Base-by-base conservation (phyloP, 805 yeast species). In the Myxozyma monticola region DNA sequence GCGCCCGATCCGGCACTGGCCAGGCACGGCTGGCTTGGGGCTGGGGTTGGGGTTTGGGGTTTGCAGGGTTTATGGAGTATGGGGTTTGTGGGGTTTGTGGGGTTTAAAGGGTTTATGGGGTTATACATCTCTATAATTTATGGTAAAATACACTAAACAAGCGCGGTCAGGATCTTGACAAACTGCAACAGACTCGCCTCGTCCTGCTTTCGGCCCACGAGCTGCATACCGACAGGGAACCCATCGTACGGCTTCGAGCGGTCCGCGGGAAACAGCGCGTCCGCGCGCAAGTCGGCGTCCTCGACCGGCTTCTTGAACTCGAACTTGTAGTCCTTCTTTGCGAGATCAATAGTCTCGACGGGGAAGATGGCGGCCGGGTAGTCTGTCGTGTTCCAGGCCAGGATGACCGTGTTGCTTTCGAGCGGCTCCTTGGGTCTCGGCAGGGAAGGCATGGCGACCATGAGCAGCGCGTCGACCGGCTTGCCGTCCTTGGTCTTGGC, bases 401-500 rank as follows among this genome's bases (percentile, higher is more conserved):
- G 33, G 20, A 56, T 53, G 36, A 38, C 37, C 4, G 40, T 36
- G 44, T 54, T 53, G 37, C 53, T 42, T 4, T 56, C 29, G 40
- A 53, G 38, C 17, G 55, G 51, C 44, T 56, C 60, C 48, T 50
- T 53, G 12, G 57, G 56, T 5, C 60, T 48, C 24, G 60, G 58
- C 10, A 56, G 50, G 25, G 31, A 42, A 9, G 79, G 74, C 9
- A 75, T 66, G 0, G 71, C 75, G 1, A 79, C 78, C 62, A 69
- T 60, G 15, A 76, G 62, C 14, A 77, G 69, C 1, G 70, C 76
- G 60, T 77, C 81, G 29, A 76, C 70, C 25, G 72, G 71, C 37
- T 59, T 57, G 1, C 73, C 75, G 31, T 65, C 62, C 21, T 61
- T 61, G 21, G 76, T 73, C 36, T 35, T 31, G 2, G 41, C 14